Base-by-base conservation (phyloP, 2,329 filamentous ascomycete species). In the Lasiodiplodia citricola region DNA sequence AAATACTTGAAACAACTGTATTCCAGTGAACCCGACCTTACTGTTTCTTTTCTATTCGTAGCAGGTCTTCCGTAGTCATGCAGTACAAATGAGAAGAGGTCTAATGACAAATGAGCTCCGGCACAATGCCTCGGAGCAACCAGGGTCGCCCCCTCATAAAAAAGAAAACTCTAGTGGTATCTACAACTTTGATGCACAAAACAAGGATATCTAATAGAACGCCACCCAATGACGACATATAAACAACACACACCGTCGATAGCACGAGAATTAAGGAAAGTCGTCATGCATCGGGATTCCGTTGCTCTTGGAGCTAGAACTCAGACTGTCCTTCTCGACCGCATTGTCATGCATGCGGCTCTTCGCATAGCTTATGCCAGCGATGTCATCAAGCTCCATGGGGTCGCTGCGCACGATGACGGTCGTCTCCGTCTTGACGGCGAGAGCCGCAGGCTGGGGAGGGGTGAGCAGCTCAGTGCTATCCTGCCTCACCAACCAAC, bases 341-440 rank as follows among this genome's bases (percentile, higher is more conserved):
- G 63, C 16, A n/a, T 13, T n/a, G 18, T n/a, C 31, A 4, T 25
- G 21, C 63, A 66, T 21, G 21, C 25, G 28, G 11, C 31, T 35
- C 23, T 25, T 35, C n/a, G 51, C 35, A 25, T 54, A 37, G 50
- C 50, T 47, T 16, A 66, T 56, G 16, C 63, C 52, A 2, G 50
- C 37, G 11, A 56, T 56, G 18, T 66, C 63, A 23, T 54, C 55
- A 37, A 66, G 44, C 38, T 65, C 67, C 35, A 69, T 63, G 41
- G 70, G 70, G 18, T 71, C 70, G 44, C 66, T 72, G 7, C 51
- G 54, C 37, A 71, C 69, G 68, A 82, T 80, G 62, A 83, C 82
- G 4, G 80, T 83, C 0, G 80, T 83, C 65, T 83, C 73, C 69
- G 82, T 79, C 68, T 81, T 81, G 66, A 83, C 81, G 6, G 50